Conservation (phyloP, 1,139 yeast species). For the Saccharomyces hybrid region DNA sequence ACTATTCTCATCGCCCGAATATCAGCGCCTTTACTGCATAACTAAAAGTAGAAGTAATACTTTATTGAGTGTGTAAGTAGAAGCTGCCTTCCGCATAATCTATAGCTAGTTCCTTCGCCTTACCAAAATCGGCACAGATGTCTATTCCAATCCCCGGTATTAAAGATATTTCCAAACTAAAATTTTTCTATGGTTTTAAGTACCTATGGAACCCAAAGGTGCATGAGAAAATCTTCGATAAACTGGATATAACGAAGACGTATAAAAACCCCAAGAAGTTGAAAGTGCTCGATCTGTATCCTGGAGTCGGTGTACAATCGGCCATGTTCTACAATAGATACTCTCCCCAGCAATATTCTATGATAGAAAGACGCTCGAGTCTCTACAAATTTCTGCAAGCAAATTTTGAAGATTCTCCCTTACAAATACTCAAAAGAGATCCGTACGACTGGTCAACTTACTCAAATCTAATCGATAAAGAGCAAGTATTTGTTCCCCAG, state of each 20-base stretch:
- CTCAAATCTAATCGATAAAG: slow-evolving; percentile 37
- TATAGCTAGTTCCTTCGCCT: neutral
- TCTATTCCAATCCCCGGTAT: slow-evolving; percentile 9
- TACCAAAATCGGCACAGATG: slow-evolving; percentile 3
- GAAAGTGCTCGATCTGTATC: slow-evolving; percentile 59
- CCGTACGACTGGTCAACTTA: slow-evolving; percentile 67
- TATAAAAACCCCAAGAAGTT: slow-evolving; percentile 41
- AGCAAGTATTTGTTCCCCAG: slow-evolving; percentile 39
- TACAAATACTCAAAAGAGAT: slow-evolving; percentile 30
- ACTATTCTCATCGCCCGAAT: slow-evolving; percentile 1
- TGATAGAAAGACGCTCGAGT: slow-evolving; percentile 47
- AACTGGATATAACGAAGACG: slow-evolving; percentile 31
- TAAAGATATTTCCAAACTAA: slow-evolving; percentile 13
- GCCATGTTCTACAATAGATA: slow-evolving; percentile 45
- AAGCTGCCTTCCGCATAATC: slow-evolving; percentile 4
- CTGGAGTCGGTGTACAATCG: slow-evolving; percentile 49
- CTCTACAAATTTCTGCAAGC: slow-evolving; percentile 33
- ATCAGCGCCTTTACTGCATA: slow-evolving; percentile 1
- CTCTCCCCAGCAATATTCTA: slow-evolving; percentile 52
- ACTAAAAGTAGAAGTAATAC: neutral
- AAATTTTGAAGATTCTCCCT: slow-evolving; percentile 19
- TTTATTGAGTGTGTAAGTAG: neutral
- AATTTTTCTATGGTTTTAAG: slow-evolving; percentile 25
- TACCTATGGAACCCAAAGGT: slow-evolving; percentile 31
- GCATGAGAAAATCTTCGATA: slow-evolving; percentile 20